Evolutionary conservation across 257 asterid species (phyloP).

Genomic region (Scutellaria baicalensis): DNA sequence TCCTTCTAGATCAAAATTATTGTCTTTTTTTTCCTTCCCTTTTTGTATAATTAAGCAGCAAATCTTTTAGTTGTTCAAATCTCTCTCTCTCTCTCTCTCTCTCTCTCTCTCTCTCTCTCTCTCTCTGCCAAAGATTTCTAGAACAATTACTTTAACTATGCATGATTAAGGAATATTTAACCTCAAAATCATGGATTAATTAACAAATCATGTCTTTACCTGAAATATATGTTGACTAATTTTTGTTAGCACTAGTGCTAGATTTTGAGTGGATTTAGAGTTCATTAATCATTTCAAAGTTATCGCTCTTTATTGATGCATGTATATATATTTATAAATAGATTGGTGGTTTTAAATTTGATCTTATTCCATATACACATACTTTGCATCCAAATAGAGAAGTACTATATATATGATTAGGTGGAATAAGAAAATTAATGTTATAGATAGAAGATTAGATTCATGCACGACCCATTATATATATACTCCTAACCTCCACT

Average conservation of each 20-base stretch:
- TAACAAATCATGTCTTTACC: constrained; percentile 38
- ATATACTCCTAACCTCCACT: not conserved
- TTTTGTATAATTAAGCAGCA: not conserved
- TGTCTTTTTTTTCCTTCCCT: not conserved
- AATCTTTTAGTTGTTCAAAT: not conserved
- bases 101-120: too few species aligned
- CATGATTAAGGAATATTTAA: not conserved
- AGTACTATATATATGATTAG: not conserved
- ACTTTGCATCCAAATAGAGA: not conserved
- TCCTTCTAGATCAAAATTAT: not conserved
- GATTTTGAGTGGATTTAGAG: too few species aligned
- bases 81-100: too few species aligned
- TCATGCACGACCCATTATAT: not conserved
- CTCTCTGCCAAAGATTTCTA: not conserved
- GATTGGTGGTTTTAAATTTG: too few species aligned
- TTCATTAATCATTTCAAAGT: too few species aligned
- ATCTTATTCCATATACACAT: too few species aligned
- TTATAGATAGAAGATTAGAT: too few species aligned
- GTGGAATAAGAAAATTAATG: not conserved
- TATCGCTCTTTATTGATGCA: too few species aligned
- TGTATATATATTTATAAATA: too few species aligned
- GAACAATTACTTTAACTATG: not conserved
- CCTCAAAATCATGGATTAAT: constrained; percentile 28
- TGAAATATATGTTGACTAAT: not conserved
- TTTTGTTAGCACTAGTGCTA: too few species aligned